Base-by-base conservation (phyloP, 169 alveolate genomes). In the Hepatocystis sp. region DNA sequence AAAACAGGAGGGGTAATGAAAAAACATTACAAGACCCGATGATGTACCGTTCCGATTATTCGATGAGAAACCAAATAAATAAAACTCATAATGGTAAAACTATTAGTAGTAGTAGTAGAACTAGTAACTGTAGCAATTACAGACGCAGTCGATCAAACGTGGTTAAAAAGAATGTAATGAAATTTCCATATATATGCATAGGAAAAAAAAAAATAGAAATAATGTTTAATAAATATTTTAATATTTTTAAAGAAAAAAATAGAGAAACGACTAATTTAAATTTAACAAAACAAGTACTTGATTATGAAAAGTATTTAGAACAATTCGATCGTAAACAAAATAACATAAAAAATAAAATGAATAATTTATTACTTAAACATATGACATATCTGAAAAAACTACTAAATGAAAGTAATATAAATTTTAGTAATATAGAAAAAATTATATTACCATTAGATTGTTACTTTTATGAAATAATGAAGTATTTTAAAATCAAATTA, bases 171-270 rank as follows among this genome's bases (percentile, higher is more conserved):
- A 32, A 23, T 8, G 4, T 21, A 15, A 13, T 17, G 8, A 44
- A 32, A 15, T 78, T 61, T 47, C 89, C 89, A 11, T 25, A 46
- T 39, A 60, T 78, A n/a, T 46, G 51, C 19, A 1, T 78, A 47
- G 84, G 89, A 15, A 78, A 63, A 64, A 49, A 2, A 0, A 78
- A 78, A 61, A 47, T 78, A 15, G 30, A 61, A 19, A 21, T 10
- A 4, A 78, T 78, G 89, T 78, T 78, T 51, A 52, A 46, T 61
- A 49, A 47, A 34, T 78, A 78, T 49, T 78, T 78, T 28, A 4
- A 47, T 10, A 42, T 47, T 78, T 78, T 78, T 63, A 78, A 78
- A 28, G 89, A 78, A 40, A 78, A 78, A 66, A 78, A 81, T 28
- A 51, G 1, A 1, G 89, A 78, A 78, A 78, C 84, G 5, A 67